Base-by-base conservation (phyloP, 805 yeast species). In the Schizosaccharomyces cryophilus region DNA sequence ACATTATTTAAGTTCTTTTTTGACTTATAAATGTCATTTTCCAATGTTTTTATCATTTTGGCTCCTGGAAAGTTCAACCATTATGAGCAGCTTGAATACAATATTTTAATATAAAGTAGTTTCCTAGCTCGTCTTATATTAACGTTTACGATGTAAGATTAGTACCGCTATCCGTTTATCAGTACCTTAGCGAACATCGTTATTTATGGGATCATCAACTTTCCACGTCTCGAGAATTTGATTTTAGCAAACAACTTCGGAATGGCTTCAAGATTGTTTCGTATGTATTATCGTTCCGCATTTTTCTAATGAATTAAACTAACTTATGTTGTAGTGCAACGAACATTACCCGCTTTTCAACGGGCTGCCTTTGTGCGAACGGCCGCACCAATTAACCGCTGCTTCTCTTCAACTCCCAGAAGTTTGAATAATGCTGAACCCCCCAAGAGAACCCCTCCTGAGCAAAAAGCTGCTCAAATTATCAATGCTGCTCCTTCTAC, bases 401-500 rank as follows among this genome's bases (percentile, higher is more conserved):
- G 26, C 11, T 45, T 45, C 51, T 45, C 51, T n/a, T 24, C 4
- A 1, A 45, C 51, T n/a, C 51, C 51, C 13, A 45, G 26, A 19
- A 45, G 11, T 11, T 45, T 45, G 26, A 24, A 45, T 45, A 45
- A 45, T n/a, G 13, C 56, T 35, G 40, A 35, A 17, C 35, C 61
- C 17, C 35, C 73, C 64, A 65, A 73, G 60, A 67, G 69, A 66
- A 65, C 71, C 59, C 95, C 89, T 69, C 95, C 96, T 74, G 84
- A 87, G 78, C 79, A 83, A 67, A 87, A 87, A 80, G 98, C 98
- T 63, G 74, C 80, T 70, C 81, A 95, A 61, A 81, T 90, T 74
- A 81, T 90, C 69, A 89, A 85, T 70, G 87, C 96, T 65, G 76
- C 93, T 67, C 98, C 98, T 73, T 96, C 96, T 73, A 84, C 80